Percentiles rank a stretch among this genome's conserved stretches.
These are phyloP conservation scores for Davidsoniella australis DNA, from an alignment of 2,329 filamentous ascomycete species.

Conservation along the genomic window DNA sequence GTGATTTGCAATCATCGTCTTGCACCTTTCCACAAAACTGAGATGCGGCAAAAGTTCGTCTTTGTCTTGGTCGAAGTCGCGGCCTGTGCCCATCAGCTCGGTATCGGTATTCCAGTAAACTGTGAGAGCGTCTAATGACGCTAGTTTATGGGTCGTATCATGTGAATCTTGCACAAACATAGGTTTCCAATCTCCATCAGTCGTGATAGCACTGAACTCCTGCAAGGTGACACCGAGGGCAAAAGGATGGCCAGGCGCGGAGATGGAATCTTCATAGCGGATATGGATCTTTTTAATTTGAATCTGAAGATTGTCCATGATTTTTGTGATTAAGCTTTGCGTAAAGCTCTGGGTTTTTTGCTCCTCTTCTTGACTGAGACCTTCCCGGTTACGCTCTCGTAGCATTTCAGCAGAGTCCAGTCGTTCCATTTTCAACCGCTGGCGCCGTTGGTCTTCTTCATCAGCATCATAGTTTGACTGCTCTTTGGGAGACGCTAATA, in stretches of 20 bases:
- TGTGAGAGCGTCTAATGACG: constrained; percentile 72
- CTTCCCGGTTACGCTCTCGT: constrained; percentile 82
- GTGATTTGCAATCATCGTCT: constrained; percentile 44
- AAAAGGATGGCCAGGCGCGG: constrained; percentile 86
- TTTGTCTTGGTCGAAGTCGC: constrained; percentile 38
- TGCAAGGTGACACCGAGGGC: constrained; percentile 81
- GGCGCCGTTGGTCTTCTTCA: constrained; percentile 72
- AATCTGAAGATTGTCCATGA: constrained; percentile 96
- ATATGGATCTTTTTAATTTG: constrained; percentile 97
- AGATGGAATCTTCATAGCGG: constrained; percentile 94
- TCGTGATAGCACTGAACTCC: constrained; percentile 94
- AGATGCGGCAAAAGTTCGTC: constrained; percentile 50
- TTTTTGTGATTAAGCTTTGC: constrained; percentile 82
- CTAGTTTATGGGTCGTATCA: constrained; percentile 78
- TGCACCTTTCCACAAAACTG: constrained; percentile 62
- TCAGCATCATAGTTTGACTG: constrained; percentile 85
- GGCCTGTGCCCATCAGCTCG: constrained; percentile 63
- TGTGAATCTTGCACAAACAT: constrained; percentile 86
- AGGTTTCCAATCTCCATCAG: constrained; percentile 84
- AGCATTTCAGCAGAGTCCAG: constrained; percentile 89
- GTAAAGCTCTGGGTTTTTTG: constrained; percentile 97
- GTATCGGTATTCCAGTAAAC: constrained; percentile 98
- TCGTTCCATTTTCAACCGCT: constrained; percentile 97
- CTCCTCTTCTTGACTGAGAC: constrained; percentile 86
- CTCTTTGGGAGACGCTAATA: constrained; percentile 88